phyloP scores from a whole-genome alignment of 2,329 filamentous ascomycete genomes.

The Huntiella moniliformis region DNA sequence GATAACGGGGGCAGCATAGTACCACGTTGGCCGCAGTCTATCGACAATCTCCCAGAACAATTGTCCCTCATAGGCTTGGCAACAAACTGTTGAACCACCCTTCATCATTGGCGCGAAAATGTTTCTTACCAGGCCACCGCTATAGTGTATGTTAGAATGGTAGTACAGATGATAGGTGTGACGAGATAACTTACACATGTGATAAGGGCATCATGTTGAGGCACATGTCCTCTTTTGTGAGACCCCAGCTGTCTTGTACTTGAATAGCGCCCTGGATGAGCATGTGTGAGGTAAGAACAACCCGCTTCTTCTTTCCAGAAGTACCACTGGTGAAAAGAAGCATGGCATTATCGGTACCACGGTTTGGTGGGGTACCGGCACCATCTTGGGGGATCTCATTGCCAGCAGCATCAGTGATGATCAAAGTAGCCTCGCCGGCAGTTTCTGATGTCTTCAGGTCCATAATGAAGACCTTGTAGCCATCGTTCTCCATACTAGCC shows the following conservation, averaged over 20 bases:
- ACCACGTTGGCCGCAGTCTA: conserved; percentile 31
- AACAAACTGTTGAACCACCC: conserved; percentile 34
- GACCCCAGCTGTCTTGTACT: conserved; percentile 34
- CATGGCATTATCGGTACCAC: conserved; percentile 27
- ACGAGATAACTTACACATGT: conserved; percentile 26
- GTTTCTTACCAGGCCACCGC: conserved; percentile 34
- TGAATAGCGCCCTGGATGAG: conserved; percentile 31
- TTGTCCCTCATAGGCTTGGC: conserved; percentile 32
- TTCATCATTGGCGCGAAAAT: conserved; percentile 35
- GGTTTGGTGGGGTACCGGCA: conserved; percentile 18
- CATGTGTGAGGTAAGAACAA: conserved; percentile 31
- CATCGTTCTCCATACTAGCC: conserved; percentile 1
- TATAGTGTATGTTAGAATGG: conserved; percentile 12
- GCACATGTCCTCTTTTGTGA: conserved; percentile 28
- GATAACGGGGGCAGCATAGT: conserved; percentile 39
- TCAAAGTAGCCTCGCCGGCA: conserved; percentile 15
- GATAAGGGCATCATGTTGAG: conserved; percentile 42
- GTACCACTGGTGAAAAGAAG: conserved; percentile 40
- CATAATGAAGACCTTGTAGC: conserved; percentile 23
- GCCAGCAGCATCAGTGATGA: conserved; percentile 13
- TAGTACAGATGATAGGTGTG: neutral
- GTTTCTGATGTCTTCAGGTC: conserved; percentile 21
- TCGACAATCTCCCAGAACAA: conserved; percentile 37
- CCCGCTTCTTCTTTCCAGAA: conserved; percentile 38
- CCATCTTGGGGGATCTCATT: conserved; percentile 9